Percentiles rank a stretch among this genome's conserved stretches.
Evolutionary conservation across 75 land plant species (phyloP).

Genomic region (Sequoiadendron giganteum): DNA sequence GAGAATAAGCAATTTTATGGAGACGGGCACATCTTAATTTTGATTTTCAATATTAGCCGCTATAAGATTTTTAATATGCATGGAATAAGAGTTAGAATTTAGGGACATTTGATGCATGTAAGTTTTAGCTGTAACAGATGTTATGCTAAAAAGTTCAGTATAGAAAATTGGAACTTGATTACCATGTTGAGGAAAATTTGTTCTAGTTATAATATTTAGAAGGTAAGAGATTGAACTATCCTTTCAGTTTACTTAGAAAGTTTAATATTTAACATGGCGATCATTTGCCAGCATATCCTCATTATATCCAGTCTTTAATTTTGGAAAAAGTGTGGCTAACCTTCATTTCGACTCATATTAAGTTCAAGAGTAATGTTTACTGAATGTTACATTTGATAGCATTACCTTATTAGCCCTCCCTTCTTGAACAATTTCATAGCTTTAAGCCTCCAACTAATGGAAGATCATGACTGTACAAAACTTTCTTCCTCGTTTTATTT

Average conservation of each 20-base stretch:
- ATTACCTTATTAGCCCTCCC: background rate
- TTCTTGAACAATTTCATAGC: background rate
- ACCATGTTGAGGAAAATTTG: background rate
- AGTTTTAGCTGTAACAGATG: too few relatives aligned
- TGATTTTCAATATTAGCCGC: background rate
- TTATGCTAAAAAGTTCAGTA: background rate
- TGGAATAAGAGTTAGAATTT: background rate
- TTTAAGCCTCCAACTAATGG: background rate
- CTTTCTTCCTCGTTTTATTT: background rate
- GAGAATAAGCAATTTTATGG: background rate
- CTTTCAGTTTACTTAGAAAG: background rate
- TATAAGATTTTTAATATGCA: too few relatives aligned
- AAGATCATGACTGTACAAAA: background rate
- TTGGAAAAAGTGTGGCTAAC: background rate
- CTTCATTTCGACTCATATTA: background rate
- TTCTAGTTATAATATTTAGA: background rate
- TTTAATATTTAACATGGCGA: background rate
- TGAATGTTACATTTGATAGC: background rate
- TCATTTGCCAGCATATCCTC: background rate
- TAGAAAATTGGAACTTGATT: background rate
- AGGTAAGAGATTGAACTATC: background rate
- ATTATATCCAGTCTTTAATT: background rate
- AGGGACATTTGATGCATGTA: background rate
- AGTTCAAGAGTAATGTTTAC: background rate
- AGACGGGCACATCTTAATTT: background rate